A percentile compares a stretch with the other conserved stretches of the same genome.
Evolutionary conservation across 208 protist species (phyloP).

Genomic region (Angomonas ambiguus): DNA sequence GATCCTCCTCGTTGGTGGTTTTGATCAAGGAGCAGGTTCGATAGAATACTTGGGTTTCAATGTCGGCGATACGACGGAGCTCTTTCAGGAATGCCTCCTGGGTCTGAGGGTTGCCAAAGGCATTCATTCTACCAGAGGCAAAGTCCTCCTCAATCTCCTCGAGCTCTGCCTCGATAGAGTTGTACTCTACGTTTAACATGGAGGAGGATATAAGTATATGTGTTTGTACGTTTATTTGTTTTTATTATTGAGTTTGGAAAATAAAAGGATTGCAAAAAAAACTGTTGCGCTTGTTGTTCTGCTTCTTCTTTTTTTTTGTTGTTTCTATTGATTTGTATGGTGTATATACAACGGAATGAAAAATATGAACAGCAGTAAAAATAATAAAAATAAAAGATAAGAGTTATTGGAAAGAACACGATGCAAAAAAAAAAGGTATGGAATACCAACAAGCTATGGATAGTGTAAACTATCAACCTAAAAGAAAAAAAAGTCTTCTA

Average conservation of each 20-base stretch:
- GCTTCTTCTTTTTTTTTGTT: background rate
- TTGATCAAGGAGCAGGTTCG: constrained; percentile 70
- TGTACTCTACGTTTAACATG: constrained; percentile 56
- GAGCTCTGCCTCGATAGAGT: constrained; percentile 72
- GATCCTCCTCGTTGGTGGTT: constrained; percentile 47
- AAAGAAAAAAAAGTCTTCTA: background rate
- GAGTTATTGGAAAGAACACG: too few relatives aligned
- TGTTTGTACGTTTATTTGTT: constrained; percentile 10
- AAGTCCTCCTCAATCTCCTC: constrained; percentile 82
- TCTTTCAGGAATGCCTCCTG: constrained; percentile 77
- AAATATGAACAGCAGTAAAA: background rate
- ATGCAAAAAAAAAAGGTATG: too few relatives aligned
- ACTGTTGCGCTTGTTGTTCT: background rate
- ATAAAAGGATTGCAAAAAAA: constrained; percentile 4
- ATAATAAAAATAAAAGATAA: background rate
- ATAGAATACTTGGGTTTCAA: constrained; percentile 87
- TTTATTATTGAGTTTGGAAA: background rate
- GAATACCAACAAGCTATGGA: too few relatives aligned
- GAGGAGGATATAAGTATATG: constrained; percentile 3
- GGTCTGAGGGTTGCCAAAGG: constrained; percentile 58
- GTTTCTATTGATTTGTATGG: background rate
- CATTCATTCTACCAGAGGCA: constrained; percentile 76
- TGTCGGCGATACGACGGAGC: constrained; percentile 67
- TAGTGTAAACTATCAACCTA: background rate
- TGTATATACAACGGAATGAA: constrained; percentile 3